Percentiles rank a stretch among this genome's conserved stretches.
phyloP scores from a whole-genome alignment of 1,284 basidiomycete species.

The Butyriboletus regius region DNA sequence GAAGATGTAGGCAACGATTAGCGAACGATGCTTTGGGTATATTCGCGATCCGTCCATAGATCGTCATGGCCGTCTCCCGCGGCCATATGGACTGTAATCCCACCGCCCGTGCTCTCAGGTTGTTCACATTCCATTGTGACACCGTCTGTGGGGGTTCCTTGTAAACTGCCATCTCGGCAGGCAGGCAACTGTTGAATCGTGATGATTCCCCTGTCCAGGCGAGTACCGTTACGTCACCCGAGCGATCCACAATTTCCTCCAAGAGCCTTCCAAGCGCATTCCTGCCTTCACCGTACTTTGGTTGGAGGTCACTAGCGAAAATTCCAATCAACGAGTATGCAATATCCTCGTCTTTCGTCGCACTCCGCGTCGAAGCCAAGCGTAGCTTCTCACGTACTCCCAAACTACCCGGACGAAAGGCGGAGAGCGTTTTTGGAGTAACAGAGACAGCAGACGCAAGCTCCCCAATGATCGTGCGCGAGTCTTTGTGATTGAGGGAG shows the following conservation, averaged over 20 bases:
- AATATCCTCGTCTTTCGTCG: slow-evolving; percentile 4
- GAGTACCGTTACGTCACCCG: slow-evolving; percentile 8
- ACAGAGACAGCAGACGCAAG: slow-evolving; percentile 2
- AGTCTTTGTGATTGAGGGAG: slow-evolving; percentile 6
- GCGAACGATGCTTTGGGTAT: slow-evolving; percentile 1
- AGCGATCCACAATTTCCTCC: slow-evolving; percentile 8
- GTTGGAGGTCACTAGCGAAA: slow-evolving; percentile 5
- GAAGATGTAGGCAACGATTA: slow-evolving; percentile 3
- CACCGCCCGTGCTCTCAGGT: background rate
- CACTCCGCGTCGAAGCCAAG: slow-evolving; percentile 5
- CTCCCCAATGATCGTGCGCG: slow-evolving; percentile 2
- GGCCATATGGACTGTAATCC: background rate
- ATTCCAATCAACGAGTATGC: slow-evolving; percentile 12
- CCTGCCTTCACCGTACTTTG: slow-evolving; percentile 6
- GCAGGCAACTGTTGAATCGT: slow-evolving; percentile 13
- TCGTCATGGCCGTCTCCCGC: background rate
- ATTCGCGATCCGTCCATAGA: background rate
- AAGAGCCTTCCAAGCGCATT: slow-evolving; percentile 6
- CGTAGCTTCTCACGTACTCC: slow-evolving; percentile 11
- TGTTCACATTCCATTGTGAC: background rate
- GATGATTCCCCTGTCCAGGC: slow-evolving; percentile 2
- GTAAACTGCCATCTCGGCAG: slow-evolving; percentile 9
- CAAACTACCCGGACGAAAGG: background rate
- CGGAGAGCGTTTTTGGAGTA: background rate
- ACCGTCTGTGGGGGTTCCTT: background rate